Evolutionary conservation across 768 basidiomycete genomes (phyloP).

Genomic region (Mycena galericulata): DNA sequence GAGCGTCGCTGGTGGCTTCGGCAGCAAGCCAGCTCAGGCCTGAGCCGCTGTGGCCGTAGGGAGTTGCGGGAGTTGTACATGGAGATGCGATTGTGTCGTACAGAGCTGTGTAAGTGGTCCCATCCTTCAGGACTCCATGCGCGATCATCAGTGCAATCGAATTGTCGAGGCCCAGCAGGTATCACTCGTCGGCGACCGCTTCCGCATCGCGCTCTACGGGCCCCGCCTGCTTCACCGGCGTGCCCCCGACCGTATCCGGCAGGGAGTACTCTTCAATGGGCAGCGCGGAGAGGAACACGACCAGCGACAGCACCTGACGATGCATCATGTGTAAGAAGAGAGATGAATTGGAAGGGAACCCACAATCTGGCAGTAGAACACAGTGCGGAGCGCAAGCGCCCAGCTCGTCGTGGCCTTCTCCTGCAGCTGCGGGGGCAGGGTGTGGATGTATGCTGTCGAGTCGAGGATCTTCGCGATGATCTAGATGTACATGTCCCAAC

Average conservation of each 20-base stretch:
- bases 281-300: slow-evolving; percentile 23
- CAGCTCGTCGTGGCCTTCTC: slow-evolving; percentile 64
- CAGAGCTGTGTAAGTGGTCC: too few relatives aligned
- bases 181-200: not conserved
- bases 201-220: slow-evolving; percentile 15
- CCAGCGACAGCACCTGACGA: slow-evolving; percentile 18
- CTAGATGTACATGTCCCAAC: slow-evolving; percentile 41
- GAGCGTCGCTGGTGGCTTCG: too few relatives aligned
- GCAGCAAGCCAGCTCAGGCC: too few relatives aligned
- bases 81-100: too few relatives aligned
- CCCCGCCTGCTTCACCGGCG: not conserved
- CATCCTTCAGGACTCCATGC: too few relatives aligned
- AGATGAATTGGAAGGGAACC: too few relatives aligned
- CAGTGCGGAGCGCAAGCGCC: slow-evolving; percentile 61
- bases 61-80: too few relatives aligned
- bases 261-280: slow-evolving; percentile 29
- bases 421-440: slow-evolving; percentile 53
- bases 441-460: slow-evolving; percentile 63
- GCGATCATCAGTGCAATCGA: too few relatives aligned
- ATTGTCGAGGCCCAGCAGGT: too few relatives aligned
- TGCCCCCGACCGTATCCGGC: slow-evolving; percentile 25
- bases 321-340: too few relatives aligned
- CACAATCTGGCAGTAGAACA: slow-evolving; percentile 65
- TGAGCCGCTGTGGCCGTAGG: too few relatives aligned
- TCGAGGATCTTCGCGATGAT: slow-evolving; percentile 59